Base-by-base conservation (phyloP, 1,284 basidiomycete genomes). In the Apiotrichum sp. region DNA sequence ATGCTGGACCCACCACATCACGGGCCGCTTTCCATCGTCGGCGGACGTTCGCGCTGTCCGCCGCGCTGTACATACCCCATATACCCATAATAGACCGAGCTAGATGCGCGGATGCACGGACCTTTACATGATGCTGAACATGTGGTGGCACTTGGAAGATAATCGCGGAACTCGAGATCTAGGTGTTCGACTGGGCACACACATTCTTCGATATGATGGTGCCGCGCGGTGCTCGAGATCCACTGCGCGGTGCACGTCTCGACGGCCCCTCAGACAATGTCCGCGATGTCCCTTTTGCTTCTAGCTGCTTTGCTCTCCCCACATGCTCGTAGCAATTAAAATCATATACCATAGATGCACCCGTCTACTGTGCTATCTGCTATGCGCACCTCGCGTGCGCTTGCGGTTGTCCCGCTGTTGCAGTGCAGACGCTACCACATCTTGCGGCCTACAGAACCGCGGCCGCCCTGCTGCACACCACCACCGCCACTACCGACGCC, bases 381-480 rank as follows among this genome's bases (percentile, higher is more conserved):
- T 29, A 29, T 29, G 29, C 29, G 29, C 29, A 29, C 29, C 29
- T 29, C 29, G 29, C 29, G 29, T 29, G 29, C 29, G 29, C 29
- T 29, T 29, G 29, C 29, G 29, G 29, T 29, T 29, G 29, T 29
- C 29, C 29, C 29, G 29, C 29, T 3, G 29, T 3, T 3, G 29
- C 2, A 3, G 29, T 29, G 29, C 29, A 29, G 29, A 29, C 50
- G 50, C 42, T 41, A 52, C 51, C 51, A 52, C 51, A 52, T 52
- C 39, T 52, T 52, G 45, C 51, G 51, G 7, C 49, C 40, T 36
- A 38, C 44, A 11, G 44, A 43, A 3, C 44, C 34, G 9, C 53
- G 35, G 35, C 43, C 47, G 14, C 45, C 46, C n/a, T 52, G 57
- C 47, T 55, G 52, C 10, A 4, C 36, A 38, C 36, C 32, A 47